Percentiles rank a stretch among this genome's conserved stretches.
phyloP scores from a whole-genome alignment of 192 early-diverging fungal genomes.

The Linderina pennispora region DNA sequence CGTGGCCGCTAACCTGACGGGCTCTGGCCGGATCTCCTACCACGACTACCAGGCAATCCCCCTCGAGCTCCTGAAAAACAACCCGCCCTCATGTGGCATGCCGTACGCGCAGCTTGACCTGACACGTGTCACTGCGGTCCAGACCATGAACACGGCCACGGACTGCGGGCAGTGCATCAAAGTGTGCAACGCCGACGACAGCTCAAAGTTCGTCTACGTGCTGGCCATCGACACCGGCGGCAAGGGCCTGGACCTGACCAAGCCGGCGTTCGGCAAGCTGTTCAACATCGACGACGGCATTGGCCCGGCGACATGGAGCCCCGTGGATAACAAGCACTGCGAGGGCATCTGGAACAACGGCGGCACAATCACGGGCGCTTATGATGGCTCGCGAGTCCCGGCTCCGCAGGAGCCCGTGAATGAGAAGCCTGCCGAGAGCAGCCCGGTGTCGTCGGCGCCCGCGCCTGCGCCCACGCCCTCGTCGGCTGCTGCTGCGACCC shows the following conservation, averaged over 20 bases:
- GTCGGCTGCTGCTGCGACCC: not conserved
- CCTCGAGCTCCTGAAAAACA: constrained; percentile 20
- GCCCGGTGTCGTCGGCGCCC: not conserved
- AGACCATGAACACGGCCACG: constrained; percentile 29
- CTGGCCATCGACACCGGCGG: constrained; percentile 52
- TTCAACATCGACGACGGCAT: constrained; percentile 46
- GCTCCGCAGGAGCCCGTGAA: not conserved
- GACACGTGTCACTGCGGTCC: constrained; percentile 50
- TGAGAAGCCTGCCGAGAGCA: no score
- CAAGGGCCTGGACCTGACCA: constrained; percentile 47
- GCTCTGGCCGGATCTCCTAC: constrained; percentile 39
- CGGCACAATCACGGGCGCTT: not conserved
- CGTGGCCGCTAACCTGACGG: constrained; percentile 11
- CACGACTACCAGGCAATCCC: constrained; percentile 47
- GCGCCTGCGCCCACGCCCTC: not conserved
- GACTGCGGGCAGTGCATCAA: constrained; percentile 52
- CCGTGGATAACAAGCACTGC: constrained; percentile 36
- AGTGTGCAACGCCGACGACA: constrained; percentile 36
- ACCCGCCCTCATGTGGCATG: constrained; percentile 54
- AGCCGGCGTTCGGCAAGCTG: constrained; percentile 41
- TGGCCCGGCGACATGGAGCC: constrained; percentile 42
- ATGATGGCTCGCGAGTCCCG: constrained; percentile 8
- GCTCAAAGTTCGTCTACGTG: constrained; percentile 44
- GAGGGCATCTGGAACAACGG: constrained; percentile 36
- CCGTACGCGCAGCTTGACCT: constrained; percentile 47